Base-by-base conservation (phyloP, 345 rosid genomes). In the Aquilaria sinensis region DNA sequence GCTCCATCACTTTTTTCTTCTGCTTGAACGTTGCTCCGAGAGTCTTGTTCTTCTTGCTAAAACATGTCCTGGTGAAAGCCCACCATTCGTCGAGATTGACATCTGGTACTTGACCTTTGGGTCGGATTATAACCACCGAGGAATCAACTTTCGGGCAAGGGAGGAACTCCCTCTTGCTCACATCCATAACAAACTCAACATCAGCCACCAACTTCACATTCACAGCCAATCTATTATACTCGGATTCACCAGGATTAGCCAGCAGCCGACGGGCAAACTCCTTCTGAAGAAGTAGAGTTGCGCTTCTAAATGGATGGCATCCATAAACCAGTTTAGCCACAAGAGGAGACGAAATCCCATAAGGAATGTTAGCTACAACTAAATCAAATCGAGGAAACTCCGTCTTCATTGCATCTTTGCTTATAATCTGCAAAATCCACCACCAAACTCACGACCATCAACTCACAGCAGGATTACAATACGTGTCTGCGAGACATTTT, bases 121-220 rank as follows among this genome's bases (percentile, higher is more conserved):
- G 99, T 51, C 70, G 83, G 73, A 94, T 84, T 4, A 80, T 74
- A 6, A 94, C 90, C 1, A 88, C 88, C 0, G 91, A 94, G 11
- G 99, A 94, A 73, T 90, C 97, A 0, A 94, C 97, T 73, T 85
- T 88, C 23, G 99, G 99, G 8, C 75, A 70, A 15, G 99, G 99
- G 66, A 81, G 68, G 72, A 90, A 90, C 67, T 90, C 96, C 74
- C 96, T 82, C 82, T 85, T 94, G 75, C 95, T 90, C 52, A 90
- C 99, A 30, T 90, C 83, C 97, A 94, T 86, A 9, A 84, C 80
- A 63, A 83, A 76, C 71, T 83, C 80, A 32, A 90, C 96, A 32
- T 94, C 82, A 31, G 96, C 97, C 49, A 85, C 76, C 58, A 94
- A 74, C 67, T 85, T 94, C 63, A 88, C 95, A 48, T 94, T 94